Base-by-base conservation (phyloP, 441 rosid species). In the Hura crepitans region DNA sequence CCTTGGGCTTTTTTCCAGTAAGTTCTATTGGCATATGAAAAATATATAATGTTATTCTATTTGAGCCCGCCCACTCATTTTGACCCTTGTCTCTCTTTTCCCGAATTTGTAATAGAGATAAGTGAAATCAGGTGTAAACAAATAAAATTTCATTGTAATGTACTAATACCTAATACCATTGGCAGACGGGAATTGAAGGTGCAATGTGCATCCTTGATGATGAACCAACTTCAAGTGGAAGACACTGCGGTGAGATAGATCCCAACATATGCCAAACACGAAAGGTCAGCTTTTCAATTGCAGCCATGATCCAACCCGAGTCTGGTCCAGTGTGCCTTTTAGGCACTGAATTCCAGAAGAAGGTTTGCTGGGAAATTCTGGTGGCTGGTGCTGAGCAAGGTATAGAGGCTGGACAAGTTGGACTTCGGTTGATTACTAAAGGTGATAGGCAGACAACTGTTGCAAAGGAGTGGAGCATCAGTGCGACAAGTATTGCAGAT, bases 311-410 rank as follows among this genome's bases (percentile, higher is more conserved):
- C 87, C 99, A 96, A 76, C 94, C 97, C 0, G 99, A 96, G 78
- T 96, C 99, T 79, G 99, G 99, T 58, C 99, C 99, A 51, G 98
- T 96, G 68, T 96, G 98, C 82, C 96, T 96, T 51, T 80, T 93
- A 33, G 97, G 98, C 82, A 91, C 99, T 22, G 99, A 96, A 75
- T 96, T 79, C 83, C 93, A 92, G 84, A 96, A 90, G 84, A 89
- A 83, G 78, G 86, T 81, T 63, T 96, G 99, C 85, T 96, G 93
- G 99, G 99, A 96, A 87, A 84, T 96, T 85, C 85, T 96, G 66
- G 98, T 96, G 76, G 98, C 98, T 80, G 99, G 99, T 75, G 88
- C 98, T 51, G 99, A 96, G 81, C 99, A 96, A 90, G 99, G 99
- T 77, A 87, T 96, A 72, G 99, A 96, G 75, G 99, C 99, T 76